phyloP scores from a whole-genome alignment of 192 early-diverging fungal species.

The Podila epigama region DNA sequence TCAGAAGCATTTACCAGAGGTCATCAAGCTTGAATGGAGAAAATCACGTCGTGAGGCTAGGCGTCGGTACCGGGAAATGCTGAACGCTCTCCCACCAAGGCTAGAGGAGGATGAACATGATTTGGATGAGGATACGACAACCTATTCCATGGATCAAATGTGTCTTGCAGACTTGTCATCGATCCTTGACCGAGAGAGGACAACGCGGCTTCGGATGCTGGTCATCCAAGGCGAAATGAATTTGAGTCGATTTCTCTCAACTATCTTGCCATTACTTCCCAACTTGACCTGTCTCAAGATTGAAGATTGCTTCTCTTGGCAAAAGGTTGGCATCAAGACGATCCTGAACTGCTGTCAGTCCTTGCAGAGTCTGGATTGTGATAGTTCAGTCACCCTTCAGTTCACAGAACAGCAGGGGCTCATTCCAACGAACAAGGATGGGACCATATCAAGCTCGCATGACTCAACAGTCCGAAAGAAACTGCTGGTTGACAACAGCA shows the following conservation, averaged over 20 bases:
- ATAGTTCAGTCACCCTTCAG: constrained; percentile 9
- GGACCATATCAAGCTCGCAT: background rate
- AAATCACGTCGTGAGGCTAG: background rate
- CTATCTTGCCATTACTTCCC: background rate
- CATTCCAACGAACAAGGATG: background rate
- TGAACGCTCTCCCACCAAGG: background rate
- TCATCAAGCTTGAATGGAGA: constrained; percentile 11
- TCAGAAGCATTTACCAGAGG: background rate
- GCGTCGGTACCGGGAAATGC: background rate
- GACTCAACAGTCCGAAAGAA: no score
- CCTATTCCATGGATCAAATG: background rate
- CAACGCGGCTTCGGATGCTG: background rate
- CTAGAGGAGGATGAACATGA: background rate
- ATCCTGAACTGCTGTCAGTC: constrained; percentile 5
- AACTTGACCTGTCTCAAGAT: constrained; percentile 20
- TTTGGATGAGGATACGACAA: background rate
- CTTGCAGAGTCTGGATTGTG: constrained; percentile 13
- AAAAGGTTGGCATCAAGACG: constrained; percentile 10
- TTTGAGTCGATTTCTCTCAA: background rate
- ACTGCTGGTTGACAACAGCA: no score
- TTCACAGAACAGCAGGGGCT: background rate
- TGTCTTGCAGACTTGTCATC: constrained; percentile 2
- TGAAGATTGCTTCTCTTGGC: constrained; percentile 14
- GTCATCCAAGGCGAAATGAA: constrained; percentile 10
- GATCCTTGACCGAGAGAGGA: background rate